A percentile compares a stretch with the other conserved stretches of the same genome.
These are phyloP conservation scores for Neurospora sp. DNA, from an alignment of 495 filamentous ascomycete species.

Conservation along the genomic window DNA sequence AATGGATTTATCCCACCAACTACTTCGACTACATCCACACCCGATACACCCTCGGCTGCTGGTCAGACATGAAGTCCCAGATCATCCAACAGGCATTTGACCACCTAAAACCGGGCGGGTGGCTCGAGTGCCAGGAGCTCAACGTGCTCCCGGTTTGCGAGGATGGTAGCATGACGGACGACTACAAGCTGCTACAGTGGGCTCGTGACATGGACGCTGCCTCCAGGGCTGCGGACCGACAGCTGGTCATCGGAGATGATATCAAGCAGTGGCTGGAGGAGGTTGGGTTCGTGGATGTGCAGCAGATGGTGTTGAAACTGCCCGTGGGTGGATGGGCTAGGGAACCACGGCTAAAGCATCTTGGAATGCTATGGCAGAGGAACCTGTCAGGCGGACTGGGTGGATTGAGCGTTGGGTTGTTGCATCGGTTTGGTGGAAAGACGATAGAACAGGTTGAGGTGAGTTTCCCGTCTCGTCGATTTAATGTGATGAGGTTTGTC, in stretches of 20 bases:
- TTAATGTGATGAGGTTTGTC: neutral
- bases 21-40: constrained; percentile 42
- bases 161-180: constrained; percentile 43
- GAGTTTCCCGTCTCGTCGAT: constrained; percentile 2
- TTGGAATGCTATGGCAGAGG: constrained; percentile 27
- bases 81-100: constrained; percentile 29
- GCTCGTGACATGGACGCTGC: constrained; percentile 37
- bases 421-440: constrained; percentile 26
- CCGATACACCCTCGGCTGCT: constrained; percentile 35
- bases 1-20: constrained; percentile 13
- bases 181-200: constrained; percentile 42
- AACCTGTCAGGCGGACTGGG: constrained; percentile 22
- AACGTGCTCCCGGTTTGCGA: constrained; percentile 48
- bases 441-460: constrained; percentile 34
- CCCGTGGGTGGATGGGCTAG: constrained; percentile 46
- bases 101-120: constrained; percentile 54
- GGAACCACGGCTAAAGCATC: constrained; percentile 14
- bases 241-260: constrained; percentile 38
- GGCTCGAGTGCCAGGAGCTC: constrained; percentile 54
- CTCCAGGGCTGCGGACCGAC: constrained; percentile 39
- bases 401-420: constrained; percentile 19
- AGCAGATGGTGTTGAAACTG: constrained; percentile 43
- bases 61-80: constrained; percentile 31
- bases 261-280: constrained; percentile 47
- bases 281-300: constrained; percentile 54